phyloP scores from a whole-genome alignment of 1,139 yeast genomes.

The Yamadazyma kanchanaburiensis region DNA sequence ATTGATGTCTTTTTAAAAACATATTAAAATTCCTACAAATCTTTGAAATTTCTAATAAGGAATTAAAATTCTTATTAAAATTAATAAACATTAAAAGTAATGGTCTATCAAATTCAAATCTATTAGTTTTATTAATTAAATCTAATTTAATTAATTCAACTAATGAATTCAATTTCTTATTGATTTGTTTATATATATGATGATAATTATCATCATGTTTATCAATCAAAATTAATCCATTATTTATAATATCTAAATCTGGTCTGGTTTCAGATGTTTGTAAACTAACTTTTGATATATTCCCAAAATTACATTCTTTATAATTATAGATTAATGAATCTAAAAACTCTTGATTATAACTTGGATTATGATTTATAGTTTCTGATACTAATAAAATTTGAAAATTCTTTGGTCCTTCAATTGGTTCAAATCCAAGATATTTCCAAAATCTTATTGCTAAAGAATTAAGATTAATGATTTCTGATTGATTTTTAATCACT shows the following conservation, averaged over 20 bases:
- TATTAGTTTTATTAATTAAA: conserved; percentile 39
- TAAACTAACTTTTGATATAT: conserved; percentile 30
- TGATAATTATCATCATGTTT: conserved; percentile 19
- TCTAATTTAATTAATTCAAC: conserved; percentile 38
- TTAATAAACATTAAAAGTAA: conserved; percentile 46
- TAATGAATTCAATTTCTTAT: conserved; percentile 25
- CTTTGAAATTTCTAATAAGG: conserved; percentile 46
- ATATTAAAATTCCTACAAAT: conserved; percentile 48
- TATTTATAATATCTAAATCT: conserved; percentile 29
- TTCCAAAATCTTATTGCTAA: conserved; percentile 51
- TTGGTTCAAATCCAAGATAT: conserved; percentile 53
- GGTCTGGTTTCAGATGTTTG: conserved; percentile 28
- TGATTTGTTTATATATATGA: conserved; percentile 27
- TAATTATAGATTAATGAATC: conserved; percentile 41
- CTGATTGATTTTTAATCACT: conserved; percentile 26
- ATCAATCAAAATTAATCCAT: conserved; percentile 32
- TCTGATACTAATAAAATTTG: conserved; percentile 50
- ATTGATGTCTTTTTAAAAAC: conserved; percentile 34
- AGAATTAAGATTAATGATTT: conserved; percentile 33
- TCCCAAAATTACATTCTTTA: conserved; percentile 48
- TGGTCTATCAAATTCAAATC: conserved; percentile 44
- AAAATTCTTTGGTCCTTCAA: conserved; percentile 46
- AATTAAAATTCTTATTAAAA: conserved; percentile 41
- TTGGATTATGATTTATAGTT: conserved; percentile 11
- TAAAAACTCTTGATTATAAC: conserved; percentile 32